Percentiles rank a stretch among this genome's conserved stretches.
Conservation (phyloP, 768 basidiomycete species). For the Leccinum subtestaceum region DNA sequence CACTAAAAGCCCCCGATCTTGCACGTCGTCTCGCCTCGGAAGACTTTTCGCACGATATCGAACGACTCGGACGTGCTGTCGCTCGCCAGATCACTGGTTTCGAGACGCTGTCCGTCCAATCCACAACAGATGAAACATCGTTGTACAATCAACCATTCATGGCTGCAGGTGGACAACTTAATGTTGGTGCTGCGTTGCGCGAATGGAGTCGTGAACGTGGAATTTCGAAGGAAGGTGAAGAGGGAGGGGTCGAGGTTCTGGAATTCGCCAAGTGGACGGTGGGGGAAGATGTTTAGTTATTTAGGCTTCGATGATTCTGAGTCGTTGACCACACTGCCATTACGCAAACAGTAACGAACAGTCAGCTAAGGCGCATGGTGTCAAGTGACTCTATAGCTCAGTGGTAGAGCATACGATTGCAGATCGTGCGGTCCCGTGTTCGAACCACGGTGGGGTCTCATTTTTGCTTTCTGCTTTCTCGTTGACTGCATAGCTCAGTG, state of each 20-base stretch:
- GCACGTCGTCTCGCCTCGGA: conserved; percentile 42
- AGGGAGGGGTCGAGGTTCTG: conserved; percentile 35
- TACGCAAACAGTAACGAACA: background rate
- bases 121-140: conserved; percentile 44
- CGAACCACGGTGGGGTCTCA: conserved; percentile 51
- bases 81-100: conserved; percentile 85
- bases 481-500: conserved; percentile 39
- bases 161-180: conserved; percentile 60
- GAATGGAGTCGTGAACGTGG: conserved; percentile 56
- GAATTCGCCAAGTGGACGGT: conserved; percentile 68
- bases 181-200: conserved; percentile 37
- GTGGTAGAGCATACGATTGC: conserved; percentile 62
- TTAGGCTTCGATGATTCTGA: background rate
- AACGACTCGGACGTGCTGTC: conserved; percentile 67
- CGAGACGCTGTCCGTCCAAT: conserved; percentile 55
- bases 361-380: background rate
- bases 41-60: conserved; percentile 54
- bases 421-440: conserved; percentile 59
- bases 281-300: conserved; percentile 38
- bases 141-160: conserved; percentile 74
- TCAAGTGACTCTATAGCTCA: conserved; percentile 37
- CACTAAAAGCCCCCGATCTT: conserved; percentile 48
- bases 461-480: conserved; percentile 20
- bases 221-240: conserved; percentile 34
- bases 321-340: background rate